Evolutionary conservation across 768 basidiomycete genomes (phyloP).

Genomic region (Agaricus blazei): DNA sequence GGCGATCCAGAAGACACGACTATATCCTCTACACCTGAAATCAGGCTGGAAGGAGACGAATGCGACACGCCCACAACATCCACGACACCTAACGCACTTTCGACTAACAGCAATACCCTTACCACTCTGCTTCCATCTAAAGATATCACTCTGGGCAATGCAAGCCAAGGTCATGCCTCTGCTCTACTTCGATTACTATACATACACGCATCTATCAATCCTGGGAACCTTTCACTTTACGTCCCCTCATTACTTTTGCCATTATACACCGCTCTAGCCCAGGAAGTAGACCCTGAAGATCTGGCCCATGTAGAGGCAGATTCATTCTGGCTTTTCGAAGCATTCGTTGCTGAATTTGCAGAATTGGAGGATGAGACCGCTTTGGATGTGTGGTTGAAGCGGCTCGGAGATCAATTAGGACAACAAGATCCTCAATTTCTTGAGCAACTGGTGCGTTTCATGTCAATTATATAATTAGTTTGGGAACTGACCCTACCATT

Average conservation of each 20-base stretch:
- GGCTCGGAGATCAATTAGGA: slow-evolving; percentile 51
- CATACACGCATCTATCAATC: slow-evolving; percentile 66
- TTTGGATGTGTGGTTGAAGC: slow-evolving; percentile 56
- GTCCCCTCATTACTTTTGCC: slow-evolving; percentile 68
- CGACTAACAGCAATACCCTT: slow-evolving; percentile 18
- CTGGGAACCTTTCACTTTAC: slow-evolving; percentile 63
- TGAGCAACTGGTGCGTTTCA: slow-evolving; percentile 46
- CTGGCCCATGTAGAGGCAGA: slow-evolving; percentile 71
- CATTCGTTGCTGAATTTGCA: slow-evolving; percentile 64
- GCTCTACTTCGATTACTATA: slow-evolving; percentile 68
- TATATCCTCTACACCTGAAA: slow-evolving; percentile 30
- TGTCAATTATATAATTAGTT: not conserved
- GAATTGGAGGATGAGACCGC: slow-evolving; percentile 71
- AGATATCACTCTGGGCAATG: slow-evolving; percentile 35
- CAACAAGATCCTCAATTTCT: slow-evolving; percentile 64
- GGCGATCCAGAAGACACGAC: slow-evolving; percentile 29
- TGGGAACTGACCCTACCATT: not conserved
- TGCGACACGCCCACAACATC: slow-evolving; percentile 27
- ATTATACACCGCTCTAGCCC: slow-evolving; percentile 54
- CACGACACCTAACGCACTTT: slow-evolving; percentile 27
- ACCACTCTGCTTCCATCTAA: slow-evolving; percentile 45
- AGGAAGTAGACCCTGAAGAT: slow-evolving; percentile 59
- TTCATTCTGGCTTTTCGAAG: slow-evolving; percentile 78
- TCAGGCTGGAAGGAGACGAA: slow-evolving; percentile 27
- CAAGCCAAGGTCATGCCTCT: slow-evolving; percentile 56